These are phyloP conservation scores for Exophiala dermatitidis DNA, from an alignment of 2,329 filamentous ascomycete species.

Conservation along the genomic window DNA sequence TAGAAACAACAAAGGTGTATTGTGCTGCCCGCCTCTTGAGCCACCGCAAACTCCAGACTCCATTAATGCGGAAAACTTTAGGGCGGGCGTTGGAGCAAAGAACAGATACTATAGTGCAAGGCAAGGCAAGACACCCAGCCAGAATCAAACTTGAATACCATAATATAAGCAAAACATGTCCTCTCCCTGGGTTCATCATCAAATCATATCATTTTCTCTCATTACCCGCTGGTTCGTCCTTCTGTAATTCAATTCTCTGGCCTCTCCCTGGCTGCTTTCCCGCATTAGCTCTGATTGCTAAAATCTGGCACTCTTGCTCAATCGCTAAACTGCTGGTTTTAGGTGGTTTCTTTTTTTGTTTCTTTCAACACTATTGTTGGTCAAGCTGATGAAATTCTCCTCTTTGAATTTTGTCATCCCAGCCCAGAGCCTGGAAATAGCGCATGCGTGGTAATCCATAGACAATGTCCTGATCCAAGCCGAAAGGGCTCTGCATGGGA, in stretches of 20 bases:
- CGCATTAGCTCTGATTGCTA: neutral
- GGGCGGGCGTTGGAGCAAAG: too few species aligned
- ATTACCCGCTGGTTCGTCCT: neutral
- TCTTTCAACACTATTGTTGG: neutral
- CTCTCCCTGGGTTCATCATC: neutral
- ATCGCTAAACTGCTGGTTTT: too few species aligned
- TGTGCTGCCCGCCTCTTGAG: too few species aligned
- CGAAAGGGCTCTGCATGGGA: slow-evolving; percentile 37
- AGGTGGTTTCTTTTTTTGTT: too few species aligned
- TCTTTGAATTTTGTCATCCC: slow-evolving; percentile 13
- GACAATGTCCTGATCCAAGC: slow-evolving; percentile 38
- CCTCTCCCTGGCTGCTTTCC: neutral
- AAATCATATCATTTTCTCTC: neutral
- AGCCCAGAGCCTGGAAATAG: slow-evolving; percentile 31
- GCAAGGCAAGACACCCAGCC: too few species aligned
- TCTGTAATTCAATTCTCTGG: neutral
- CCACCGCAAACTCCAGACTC: too few species aligned
- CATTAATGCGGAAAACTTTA: too few species aligned
- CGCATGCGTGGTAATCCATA: slow-evolving; percentile 33
- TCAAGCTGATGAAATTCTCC: slow-evolving; percentile 18
- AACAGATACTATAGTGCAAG: too few species aligned
- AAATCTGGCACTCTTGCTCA: too few species aligned
- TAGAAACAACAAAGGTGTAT: too few species aligned
- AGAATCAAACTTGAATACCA: too few species aligned
- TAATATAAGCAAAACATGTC: neutral